phyloP scores from a whole-genome alignment of 2,329 filamentous ascomycete genomes.

The Aspergillus cejpii region DNA sequence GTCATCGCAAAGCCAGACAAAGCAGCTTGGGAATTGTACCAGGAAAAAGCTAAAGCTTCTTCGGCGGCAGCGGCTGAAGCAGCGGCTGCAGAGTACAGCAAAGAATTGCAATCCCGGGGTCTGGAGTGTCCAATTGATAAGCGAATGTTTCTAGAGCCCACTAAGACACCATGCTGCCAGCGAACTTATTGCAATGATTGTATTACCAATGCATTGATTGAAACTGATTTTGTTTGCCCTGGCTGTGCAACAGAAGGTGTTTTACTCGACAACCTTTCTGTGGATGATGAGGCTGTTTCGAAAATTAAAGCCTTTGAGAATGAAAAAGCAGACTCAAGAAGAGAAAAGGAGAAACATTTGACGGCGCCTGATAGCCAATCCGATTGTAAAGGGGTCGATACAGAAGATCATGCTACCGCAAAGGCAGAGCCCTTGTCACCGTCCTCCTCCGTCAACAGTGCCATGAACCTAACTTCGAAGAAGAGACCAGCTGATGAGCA shows the following conservation, averaged over 20 bases:
- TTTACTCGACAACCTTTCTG: conserved; percentile 80
- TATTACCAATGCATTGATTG: conserved; percentile 97
- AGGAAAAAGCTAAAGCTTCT: conserved; percentile 84
- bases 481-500: conserved; percentile 78
- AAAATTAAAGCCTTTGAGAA: conserved; percentile 71
- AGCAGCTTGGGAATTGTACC: conserved; percentile 92
- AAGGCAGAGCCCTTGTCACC: conserved; percentile 25
- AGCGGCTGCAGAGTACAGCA: conserved; percentile 67
- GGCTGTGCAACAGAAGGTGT: conserved; percentile 86
- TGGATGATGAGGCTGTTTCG: conserved; percentile 69
- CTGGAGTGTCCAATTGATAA: conserved; percentile 95
- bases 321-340: conserved; percentile 44
- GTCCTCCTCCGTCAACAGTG: conserved; percentile 28
- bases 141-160: conserved; percentile 95
- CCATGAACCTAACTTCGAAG: conserved; percentile 48
- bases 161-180: conserved; percentile 97
- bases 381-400: conserved; percentile 14
- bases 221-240: conserved; percentile 95
- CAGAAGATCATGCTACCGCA: conserved; percentile 8
- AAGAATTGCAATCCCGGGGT: conserved; percentile 79
- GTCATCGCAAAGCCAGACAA: conserved; percentile 95
- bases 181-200: conserved; percentile 99
- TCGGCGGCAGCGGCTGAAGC: conserved; percentile 77
- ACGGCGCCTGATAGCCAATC: conserved; percentile 22
- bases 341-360: conserved; percentile 37